Evolutionary conservation across 495 filamentous ascomycete species (phyloP).

Genomic region (Aspergillus affinis): DNA sequence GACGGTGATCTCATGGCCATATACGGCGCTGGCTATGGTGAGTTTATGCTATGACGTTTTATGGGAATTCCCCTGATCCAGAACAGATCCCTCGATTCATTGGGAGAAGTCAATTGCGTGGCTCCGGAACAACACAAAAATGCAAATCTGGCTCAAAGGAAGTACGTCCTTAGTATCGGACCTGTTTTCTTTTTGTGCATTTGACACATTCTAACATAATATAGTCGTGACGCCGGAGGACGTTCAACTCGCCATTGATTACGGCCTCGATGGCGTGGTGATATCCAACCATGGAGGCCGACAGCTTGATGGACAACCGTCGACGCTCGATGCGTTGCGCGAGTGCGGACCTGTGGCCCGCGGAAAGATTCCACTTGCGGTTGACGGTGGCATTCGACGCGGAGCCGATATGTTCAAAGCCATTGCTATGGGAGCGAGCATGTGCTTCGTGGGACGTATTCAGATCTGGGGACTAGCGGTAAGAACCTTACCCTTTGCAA

Average conservation of each 20-base stretch:
- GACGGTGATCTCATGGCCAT: constrained; percentile 10
- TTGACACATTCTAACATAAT: neutral
- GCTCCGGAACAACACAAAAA: constrained; percentile 79
- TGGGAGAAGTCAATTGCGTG: constrained; percentile 85
- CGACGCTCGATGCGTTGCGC: constrained; percentile 76
- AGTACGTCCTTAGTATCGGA: constrained; percentile 23
- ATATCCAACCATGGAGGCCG: constrained; percentile 90
- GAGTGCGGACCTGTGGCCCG: constrained; percentile 85
- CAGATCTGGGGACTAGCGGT: constrained; percentile 66
- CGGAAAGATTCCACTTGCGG: constrained; percentile 73
- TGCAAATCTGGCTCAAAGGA: constrained; percentile 90
- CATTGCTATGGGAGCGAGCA: constrained; percentile 77
- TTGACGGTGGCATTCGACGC: constrained; percentile 80
- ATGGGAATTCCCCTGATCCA: neutral
- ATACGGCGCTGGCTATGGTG: constrained; percentile 10
- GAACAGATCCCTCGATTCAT: constrained; percentile 63
- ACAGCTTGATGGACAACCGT: constrained; percentile 82
- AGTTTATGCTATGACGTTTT: neutral
- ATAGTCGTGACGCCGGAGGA: constrained; percentile 68
- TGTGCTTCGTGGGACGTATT: constrained; percentile 76
- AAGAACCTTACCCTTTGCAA: constrained; percentile 16
- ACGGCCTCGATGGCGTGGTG: constrained; percentile 78
- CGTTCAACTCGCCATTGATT: constrained; percentile 71
- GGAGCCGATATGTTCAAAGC: constrained; percentile 91
- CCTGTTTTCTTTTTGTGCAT: neutral